Evolutionary conservation across 306 rosid genomes (phyloP), one percentile per base, ranked within the genome.

Genomic region (Gastrolobium villosum): DNA sequence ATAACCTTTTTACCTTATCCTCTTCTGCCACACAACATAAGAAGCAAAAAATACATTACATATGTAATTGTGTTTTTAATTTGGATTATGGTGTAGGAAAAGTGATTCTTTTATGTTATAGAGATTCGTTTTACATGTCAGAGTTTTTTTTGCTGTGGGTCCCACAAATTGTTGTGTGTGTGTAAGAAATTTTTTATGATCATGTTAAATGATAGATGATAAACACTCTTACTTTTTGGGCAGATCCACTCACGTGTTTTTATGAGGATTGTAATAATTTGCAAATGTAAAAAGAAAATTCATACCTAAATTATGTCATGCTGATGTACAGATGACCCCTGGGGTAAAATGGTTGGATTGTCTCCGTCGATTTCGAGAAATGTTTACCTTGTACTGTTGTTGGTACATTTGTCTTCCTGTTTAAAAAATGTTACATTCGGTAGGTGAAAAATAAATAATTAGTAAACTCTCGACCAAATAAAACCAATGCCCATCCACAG

Each of bases 261-360:
- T 3, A 37, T 37, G 41, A 37, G 6, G 1, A 3, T 37, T 37
- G 6, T 37, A 37, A 1, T 7, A 34, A 31, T 59, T 32, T 10
- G 36, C n/a, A 31, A 31, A 32, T 60, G 10, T 14, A 61, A 61
- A 13, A 36, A 40, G 3, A 7, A 64, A 64, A 64, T 9, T 40
- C 14, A 20, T 26, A 8, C 70, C 13, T 26, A 3, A 65, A 20
- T 65, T 4, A 65, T 43, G 54, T 65, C 72, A 64, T 64, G 70
- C 52, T 40, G 50, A 64, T 40, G 66, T 10, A 35, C 0, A 3
- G 9, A 61, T 61, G 66, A 32, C 65, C 15, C 7, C 63, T 7
- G 36, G 1, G 1, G 34, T 2, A 55, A 50, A 55, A 55, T 13
- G 4, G 0, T 55, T 26, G 35, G 1, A 26, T 55, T 44, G 3